Evolutionary conservation across 163 green algal species (phyloP).

Genomic region (Volvox carteri): DNA sequence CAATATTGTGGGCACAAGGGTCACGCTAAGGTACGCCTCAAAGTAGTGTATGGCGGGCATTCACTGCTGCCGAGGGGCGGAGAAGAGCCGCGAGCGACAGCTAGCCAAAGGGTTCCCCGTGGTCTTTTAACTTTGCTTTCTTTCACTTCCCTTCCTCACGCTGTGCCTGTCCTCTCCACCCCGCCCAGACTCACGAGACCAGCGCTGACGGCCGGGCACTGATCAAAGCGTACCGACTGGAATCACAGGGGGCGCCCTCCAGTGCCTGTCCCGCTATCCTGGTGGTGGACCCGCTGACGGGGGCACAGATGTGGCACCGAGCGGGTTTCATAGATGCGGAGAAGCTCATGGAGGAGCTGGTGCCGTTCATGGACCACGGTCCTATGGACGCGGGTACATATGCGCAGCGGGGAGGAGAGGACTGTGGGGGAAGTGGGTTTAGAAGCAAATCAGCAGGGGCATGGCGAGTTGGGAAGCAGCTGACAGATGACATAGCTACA

Average conservation of each 20-base stretch:
- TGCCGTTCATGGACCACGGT: slow-evolving; percentile 84
- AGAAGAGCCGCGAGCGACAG: too few relatives aligned
- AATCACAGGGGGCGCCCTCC: slow-evolving; percentile 25
- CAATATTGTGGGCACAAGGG: too few relatives aligned
- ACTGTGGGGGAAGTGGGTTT: too few relatives aligned
- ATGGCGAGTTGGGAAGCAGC: too few relatives aligned
- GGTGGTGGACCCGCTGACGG: slow-evolving; percentile 84
- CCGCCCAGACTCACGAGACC: slow-evolving; percentile 62
- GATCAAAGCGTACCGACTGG: slow-evolving; percentile 67
- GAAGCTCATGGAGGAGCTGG: slow-evolving; percentile 82
- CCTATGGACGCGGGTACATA: slow-evolving; percentile 48
- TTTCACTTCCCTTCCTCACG: background rate
- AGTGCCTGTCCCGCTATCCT: slow-evolving; percentile 67
- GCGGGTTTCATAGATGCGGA: slow-evolving; percentile 76
- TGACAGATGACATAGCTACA: too few relatives aligned
- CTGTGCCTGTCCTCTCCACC: background rate
- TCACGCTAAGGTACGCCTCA: too few relatives aligned
- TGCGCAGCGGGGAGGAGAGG: too few relatives aligned
- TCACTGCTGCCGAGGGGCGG: too few relatives aligned
- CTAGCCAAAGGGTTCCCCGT: too few relatives aligned
- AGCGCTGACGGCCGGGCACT: slow-evolving; percentile 65
- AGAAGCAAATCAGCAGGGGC: background rate
- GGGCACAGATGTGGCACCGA: slow-evolving; percentile 73
- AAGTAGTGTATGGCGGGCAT: too few relatives aligned
- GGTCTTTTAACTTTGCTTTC: too few relatives aligned